These are phyloP conservation scores for Magnusiomyces fungicola DNA, from an alignment of 1,139 yeast species.

Conservation along the genomic window DNA sequence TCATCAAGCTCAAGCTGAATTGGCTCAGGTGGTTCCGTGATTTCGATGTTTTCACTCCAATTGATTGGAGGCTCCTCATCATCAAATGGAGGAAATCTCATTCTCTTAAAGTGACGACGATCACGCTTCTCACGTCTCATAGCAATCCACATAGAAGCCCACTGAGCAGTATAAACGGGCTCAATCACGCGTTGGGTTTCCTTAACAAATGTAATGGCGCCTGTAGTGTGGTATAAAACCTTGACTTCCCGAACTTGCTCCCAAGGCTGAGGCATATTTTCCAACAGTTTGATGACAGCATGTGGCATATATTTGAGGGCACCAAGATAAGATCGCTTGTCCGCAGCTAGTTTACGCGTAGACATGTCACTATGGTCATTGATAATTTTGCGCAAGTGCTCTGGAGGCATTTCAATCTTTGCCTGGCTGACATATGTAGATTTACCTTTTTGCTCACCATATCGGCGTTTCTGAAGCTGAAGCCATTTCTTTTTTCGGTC, in stretches of 20 bases:
- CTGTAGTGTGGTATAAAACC: conserved; percentile 82
- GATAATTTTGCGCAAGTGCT: conserved; percentile 80
- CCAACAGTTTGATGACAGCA: conserved; percentile 79
- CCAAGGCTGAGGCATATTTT: conserved; percentile 99
- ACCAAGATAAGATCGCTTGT: conserved; percentile 82
- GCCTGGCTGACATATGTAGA: conserved; percentile 46
- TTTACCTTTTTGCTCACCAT: conserved; percentile 31
- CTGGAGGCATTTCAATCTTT: conserved; percentile 88
- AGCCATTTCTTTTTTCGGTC: conserved; percentile 56
- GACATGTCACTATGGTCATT: conserved; percentile 82
- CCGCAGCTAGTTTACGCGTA: conserved; percentile 72
- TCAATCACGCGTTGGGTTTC: conserved; percentile 89
- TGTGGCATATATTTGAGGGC: conserved; percentile 94
- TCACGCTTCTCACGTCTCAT: conserved; percentile 95
- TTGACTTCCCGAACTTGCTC: conserved; percentile 78
- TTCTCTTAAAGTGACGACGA: conserved; percentile 78
- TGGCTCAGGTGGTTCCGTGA: conserved; percentile 62
- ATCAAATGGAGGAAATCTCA: conserved; percentile 93
- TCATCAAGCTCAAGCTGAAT: conserved; percentile 58
- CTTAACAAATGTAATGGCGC: conserved; percentile 93
- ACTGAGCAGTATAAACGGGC: conserved; percentile 86
- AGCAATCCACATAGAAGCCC: conserved; percentile 89
- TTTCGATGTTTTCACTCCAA: conserved; percentile 73
- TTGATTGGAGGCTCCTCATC: conserved; percentile 93
- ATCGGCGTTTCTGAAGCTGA: conserved; percentile 54